Conservation (phyloP, 805 yeast genomes). For the Zygosaccharomyces pseudorouxii region DNA sequence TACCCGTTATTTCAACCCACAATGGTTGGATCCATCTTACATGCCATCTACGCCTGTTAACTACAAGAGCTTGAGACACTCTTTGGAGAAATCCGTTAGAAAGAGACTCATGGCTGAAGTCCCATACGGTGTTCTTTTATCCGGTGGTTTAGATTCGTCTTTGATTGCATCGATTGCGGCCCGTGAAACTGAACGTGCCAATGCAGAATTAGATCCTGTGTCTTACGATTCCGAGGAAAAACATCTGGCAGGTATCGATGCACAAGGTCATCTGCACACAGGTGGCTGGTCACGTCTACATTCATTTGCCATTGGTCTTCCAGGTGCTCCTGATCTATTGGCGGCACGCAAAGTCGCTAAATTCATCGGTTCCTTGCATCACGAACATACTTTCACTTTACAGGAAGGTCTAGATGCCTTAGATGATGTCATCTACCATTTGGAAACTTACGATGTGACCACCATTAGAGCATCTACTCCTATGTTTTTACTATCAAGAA, state of each 20-base stretch:
- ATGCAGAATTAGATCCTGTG: slow-evolving; percentile 38
- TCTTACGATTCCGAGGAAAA: slow-evolving; percentile 57
- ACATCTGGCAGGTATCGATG: slow-evolving; percentile 89
- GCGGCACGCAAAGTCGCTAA: slow-evolving; percentile 98
- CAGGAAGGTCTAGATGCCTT: slow-evolving; percentile 96
- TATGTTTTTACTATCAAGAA: slow-evolving; percentile 92
- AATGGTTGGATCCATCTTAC: slow-evolving; percentile 85
- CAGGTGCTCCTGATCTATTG: slow-evolving; percentile 94
- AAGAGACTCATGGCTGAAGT: slow-evolving; percentile 99
- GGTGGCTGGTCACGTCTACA: slow-evolving; percentile 80
- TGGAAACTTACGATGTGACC: slow-evolving; percentile 97
- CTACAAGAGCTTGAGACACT: slow-evolving; percentile 62
- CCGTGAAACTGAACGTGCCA: slow-evolving; percentile 78
- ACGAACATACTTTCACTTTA: slow-evolving; percentile 93
- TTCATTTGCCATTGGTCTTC: slow-evolving; percentile 95
- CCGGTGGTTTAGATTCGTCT: slow-evolving; percentile 97
- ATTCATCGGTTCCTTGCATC: slow-evolving; percentile 93
- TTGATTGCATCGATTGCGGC: slow-evolving; percentile 96
- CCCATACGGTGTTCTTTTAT: slow-evolving; percentile 94
- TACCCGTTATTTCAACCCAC: slow-evolving; percentile 85
- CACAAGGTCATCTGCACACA: slow-evolving; percentile 72
- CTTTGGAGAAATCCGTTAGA: slow-evolving; percentile 91
- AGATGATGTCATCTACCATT: slow-evolving; percentile 88
- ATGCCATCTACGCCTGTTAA: slow-evolving; percentile 78
- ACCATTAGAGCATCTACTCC: slow-evolving; percentile 99